These are phyloP conservation scores for Zygoascus hellenicus DNA, from an alignment of 1,139 yeast species.

Conservation along the genomic window DNA sequence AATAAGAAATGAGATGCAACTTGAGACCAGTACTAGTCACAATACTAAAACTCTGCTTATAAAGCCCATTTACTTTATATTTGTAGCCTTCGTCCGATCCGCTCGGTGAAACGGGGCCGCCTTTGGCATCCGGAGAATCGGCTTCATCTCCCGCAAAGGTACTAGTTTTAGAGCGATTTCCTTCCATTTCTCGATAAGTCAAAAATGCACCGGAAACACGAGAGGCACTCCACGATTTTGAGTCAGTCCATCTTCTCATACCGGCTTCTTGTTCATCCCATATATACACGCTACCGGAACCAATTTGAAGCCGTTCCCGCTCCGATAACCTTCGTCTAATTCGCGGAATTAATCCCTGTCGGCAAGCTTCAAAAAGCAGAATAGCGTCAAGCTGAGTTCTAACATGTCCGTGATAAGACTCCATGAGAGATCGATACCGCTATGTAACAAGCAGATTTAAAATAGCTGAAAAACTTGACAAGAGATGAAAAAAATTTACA, in stretches of 20 bases:
- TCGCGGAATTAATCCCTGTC: slow-evolving; percentile 51
- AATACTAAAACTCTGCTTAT: slow-evolving; percentile 55
- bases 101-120: background rate
- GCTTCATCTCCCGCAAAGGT: background rate
- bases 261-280: slow-evolving; percentile 71
- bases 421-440: slow-evolving; percentile 35
- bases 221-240: slow-evolving; percentile 63
- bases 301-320: slow-evolving; percentile 47
- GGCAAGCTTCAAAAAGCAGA: slow-evolving; percentile 57
- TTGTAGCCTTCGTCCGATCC: slow-evolving; percentile 28
- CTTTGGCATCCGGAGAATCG: background rate
- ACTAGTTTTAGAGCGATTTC: background rate
- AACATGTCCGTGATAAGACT: slow-evolving; percentile 57
- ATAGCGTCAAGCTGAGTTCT: slow-evolving; percentile 58
- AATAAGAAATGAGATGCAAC: slow-evolving; percentile 52
- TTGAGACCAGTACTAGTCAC: slow-evolving; percentile 46
- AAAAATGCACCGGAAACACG: slow-evolving; percentile 62
- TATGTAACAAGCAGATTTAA: too few species aligned
- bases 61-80: slow-evolving; percentile 45
- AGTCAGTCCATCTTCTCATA: slow-evolving; percentile 75
- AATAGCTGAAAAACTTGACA: too few species aligned
- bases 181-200: slow-evolving; percentile 52
- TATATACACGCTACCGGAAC: slow-evolving; percentile 55
- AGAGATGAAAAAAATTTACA: background rate
- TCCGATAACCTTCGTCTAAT: slow-evolving; percentile 57